Evolutionary conservation across 257 asterid genomes (phyloP).

Genomic region (Capsicum baccatum): DNA sequence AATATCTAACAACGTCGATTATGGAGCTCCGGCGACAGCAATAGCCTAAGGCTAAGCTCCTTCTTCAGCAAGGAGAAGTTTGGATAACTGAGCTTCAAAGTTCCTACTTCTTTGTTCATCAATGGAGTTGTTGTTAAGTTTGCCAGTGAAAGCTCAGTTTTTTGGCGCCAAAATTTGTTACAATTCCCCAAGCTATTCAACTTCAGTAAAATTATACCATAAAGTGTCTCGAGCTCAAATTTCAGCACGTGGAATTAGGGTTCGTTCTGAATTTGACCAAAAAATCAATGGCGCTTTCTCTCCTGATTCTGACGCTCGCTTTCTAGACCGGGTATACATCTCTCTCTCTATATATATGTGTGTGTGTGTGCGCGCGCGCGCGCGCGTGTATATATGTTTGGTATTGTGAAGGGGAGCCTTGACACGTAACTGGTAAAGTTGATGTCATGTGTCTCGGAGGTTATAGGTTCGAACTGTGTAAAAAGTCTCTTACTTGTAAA

Average conservation of each 20-base stretch:
- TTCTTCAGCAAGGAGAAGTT: not conserved
- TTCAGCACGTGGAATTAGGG: slow-evolving; percentile 43
- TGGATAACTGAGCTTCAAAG: not conserved
- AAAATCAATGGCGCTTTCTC: slow-evolving; percentile 75
- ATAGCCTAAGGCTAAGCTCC: not conserved
- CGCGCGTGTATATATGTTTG: too few relatives aligned
- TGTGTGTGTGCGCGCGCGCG: too few relatives aligned
- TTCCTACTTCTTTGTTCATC: not conserved
- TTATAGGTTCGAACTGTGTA: too few relatives aligned
- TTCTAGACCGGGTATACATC: slow-evolving; percentile 62
- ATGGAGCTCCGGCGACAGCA: not conserved
- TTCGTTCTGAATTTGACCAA: slow-evolving; percentile 74
- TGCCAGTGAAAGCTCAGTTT: slow-evolving; percentile 20
- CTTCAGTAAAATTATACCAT: slow-evolving; percentile 17
- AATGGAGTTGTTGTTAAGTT: slow-evolving; percentile 3
- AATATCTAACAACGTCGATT: not conserved
- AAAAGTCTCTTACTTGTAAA: too few relatives aligned
- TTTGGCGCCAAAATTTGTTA: slow-evolving; percentile 17
- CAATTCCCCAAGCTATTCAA: slow-evolving; percentile 31
- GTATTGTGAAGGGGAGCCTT: too few relatives aligned
- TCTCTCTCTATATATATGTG: too few relatives aligned
- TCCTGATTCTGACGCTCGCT: slow-evolving; percentile 84
- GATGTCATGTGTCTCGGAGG: too few relatives aligned
- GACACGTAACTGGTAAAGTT: too few relatives aligned
- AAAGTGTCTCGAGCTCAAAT: slow-evolving; percentile 6